Evolutionary conservation across 768 basidiomycete species (phyloP), one percentile per base, ranked within the genome.

Genomic region (Rhodotorula graminis): DNA sequence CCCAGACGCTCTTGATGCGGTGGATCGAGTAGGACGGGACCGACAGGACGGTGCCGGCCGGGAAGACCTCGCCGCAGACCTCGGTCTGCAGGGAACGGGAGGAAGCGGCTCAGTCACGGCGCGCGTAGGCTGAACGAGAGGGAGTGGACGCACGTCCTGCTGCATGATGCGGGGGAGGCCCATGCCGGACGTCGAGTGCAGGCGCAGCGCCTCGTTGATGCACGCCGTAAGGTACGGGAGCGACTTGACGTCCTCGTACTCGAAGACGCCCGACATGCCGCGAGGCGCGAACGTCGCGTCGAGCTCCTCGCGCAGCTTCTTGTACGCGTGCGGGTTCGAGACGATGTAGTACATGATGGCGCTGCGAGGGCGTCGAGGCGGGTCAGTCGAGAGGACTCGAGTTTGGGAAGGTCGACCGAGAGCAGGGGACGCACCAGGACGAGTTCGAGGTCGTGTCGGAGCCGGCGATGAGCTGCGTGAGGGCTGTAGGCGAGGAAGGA

Each of bases 391-490:
- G 29, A 18, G 23, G 27, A n/a, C 47, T 23, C 47, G 19, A 21
- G 21, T 27, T 16, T 25, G 53, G 11, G 27, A 55, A 23, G 42
- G 37, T 25, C 37, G 49, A 14, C 11, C 12, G 47, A n/a, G n/a
- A 44, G n/a, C 10, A 14, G 1, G 3, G 57, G 4, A 55, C 65
- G 4, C 8, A 72, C 71, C 91, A 93, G 10, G 90, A 90, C 27
- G 92, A 93, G 83, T 95, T 96, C 59, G 92, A 93, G 0, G 93
- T 95, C 2, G 93, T 96, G 78, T 96, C 93, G 8, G 89, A 90
- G 2, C 92, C 92, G 12, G 91, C 91, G 74, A 93, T 92, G 27
- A 93, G 84, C 61, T 92, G 86, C 1, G 92, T 92, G n/a, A 67
- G 58, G 29, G 91, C 81, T 58, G 90, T 89, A 14, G 27, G 64